phyloP scores from a whole-genome alignment of 2,329 filamentous ascomycete species.

The Arthrocladium fulminans region DNA sequence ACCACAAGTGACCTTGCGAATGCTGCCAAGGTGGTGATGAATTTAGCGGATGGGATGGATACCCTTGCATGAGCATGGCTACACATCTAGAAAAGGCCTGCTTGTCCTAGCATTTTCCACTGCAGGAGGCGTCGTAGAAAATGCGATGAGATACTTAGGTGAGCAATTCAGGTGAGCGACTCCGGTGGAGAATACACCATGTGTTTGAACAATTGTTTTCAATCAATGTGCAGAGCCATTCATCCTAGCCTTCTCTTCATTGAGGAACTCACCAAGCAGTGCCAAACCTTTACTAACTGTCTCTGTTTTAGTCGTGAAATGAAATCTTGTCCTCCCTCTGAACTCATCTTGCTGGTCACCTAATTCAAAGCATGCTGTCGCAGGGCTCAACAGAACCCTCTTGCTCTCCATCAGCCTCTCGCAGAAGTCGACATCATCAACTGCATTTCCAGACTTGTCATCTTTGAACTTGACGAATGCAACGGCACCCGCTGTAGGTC shows the following conservation, averaged over 20 bases:
- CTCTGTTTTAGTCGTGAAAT: constrained; percentile 3
- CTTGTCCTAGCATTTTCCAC: no score
- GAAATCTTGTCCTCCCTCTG: neutral
- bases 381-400: constrained; percentile 67
- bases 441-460: constrained; percentile 44
- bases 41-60: no score
- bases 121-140: no score
- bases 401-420: constrained; percentile 57
- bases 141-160: no score
- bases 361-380: constrained; percentile 60
- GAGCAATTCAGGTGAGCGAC: no score
- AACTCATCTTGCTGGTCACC: constrained; percentile 14
- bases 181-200: no score
- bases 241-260: neutral
- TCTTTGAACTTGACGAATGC: constrained; percentile 61
- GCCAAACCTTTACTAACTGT: neutral
- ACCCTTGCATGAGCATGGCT: no score
- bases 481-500: constrained; percentile 69
- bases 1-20: no score
- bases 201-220: no score
- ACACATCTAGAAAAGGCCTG: no score
- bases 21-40: no score
- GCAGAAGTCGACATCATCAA: constrained; percentile 66
- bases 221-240: no score
- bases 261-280: neutral